Conservation (phyloP, 179 eudicot genomes). For the Beta macrorhiza region DNA sequence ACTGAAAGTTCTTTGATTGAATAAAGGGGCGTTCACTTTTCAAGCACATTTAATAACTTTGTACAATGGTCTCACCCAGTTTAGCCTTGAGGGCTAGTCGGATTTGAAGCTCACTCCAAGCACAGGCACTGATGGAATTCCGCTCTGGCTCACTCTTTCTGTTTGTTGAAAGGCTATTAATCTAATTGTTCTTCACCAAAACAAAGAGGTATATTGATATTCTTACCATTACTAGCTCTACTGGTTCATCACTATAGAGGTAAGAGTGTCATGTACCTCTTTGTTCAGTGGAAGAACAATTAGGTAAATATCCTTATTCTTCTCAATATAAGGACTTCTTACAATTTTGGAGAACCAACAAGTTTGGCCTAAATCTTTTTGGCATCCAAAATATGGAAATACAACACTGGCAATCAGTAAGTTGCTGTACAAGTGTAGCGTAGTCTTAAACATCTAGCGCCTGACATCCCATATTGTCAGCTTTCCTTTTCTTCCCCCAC, state of each 20-base stretch:
- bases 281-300: no score
- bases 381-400: background rate
- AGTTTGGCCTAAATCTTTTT: background rate
- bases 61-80: constrained; percentile 9
- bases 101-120: background rate
- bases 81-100: background rate
- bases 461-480: constrained; percentile 6
- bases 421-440: constrained; percentile 4
- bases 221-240: no score
- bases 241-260: no score
- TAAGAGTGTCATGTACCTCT: no score
- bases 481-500: constrained; percentile 7
- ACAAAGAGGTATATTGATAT: no score
- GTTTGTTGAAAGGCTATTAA: background rate
- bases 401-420: background rate
- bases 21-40: background rate
- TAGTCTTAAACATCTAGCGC: constrained; percentile 8
- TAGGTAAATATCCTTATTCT: no score
- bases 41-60: constrained; percentile 3
- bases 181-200: no score
- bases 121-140: background rate
- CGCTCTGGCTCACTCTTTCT: constrained; percentile 10
- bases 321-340: constrained; percentile 1
- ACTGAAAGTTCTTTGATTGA: background rate
- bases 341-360: background rate